phyloP scores from a whole-genome alignment of 129 eudicot species.

The Solidago caesia region DNA sequence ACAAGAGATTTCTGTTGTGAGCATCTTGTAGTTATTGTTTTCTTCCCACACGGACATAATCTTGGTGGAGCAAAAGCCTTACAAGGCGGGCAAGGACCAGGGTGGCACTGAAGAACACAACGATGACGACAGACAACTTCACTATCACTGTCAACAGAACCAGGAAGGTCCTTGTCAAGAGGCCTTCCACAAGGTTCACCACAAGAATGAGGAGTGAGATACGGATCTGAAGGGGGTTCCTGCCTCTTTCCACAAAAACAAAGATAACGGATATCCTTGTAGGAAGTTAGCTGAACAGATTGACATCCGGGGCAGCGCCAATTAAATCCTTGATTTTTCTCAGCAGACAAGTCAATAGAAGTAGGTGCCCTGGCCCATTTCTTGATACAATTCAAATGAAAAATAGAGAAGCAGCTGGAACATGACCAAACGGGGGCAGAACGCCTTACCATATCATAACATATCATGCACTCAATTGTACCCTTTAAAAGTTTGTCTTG shows the following conservation, averaged over 20 bases:
- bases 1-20: conserved; percentile 79
- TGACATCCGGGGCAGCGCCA: conserved; percentile 99
- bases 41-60: conserved; percentile 83
- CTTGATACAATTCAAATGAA: conserved; percentile 75
- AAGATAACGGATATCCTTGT: conserved; percentile 69
- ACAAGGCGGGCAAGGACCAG: conserved; percentile 97
- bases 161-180: conserved; percentile 58
- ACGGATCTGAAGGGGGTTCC: conserved; percentile 84
- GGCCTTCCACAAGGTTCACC: conserved; percentile 96
- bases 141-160: conserved; percentile 23
- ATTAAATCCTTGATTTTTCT: conserved; percentile 83
- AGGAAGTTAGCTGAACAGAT: conserved; percentile 78
- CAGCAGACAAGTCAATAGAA: conserved; percentile 75
- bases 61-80: conserved; percentile 95
- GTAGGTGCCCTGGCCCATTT: conserved; percentile 99
- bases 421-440: conserved; percentile 93
- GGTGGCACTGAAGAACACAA: conserved; percentile 95
- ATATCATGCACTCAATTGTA: conserved; percentile 87
- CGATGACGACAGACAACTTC: conserved; percentile 82
- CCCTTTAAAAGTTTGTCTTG: conserved; percentile 82
- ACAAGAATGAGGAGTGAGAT: conserved; percentile 93
- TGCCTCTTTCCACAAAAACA: conserved; percentile 95
- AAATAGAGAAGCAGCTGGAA: conserved; percentile 80
- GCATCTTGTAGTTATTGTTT: conserved; percentile 82
- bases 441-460: conserved; percentile 93